Conservation (phyloP, 2,329 filamentous ascomycete species). For the Aspergillus awamori region DNA sequence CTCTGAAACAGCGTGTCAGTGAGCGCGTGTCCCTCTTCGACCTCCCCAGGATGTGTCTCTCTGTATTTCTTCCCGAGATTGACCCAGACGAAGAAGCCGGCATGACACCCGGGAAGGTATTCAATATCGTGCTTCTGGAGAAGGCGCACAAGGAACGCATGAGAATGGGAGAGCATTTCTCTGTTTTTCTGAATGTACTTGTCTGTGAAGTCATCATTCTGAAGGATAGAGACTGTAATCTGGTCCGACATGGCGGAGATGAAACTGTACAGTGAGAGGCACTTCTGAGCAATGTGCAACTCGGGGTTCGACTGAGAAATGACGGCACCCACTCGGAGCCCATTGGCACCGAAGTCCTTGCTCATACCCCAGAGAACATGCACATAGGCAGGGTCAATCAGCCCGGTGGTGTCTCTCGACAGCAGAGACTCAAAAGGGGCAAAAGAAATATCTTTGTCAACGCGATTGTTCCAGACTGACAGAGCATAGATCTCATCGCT, state of each 20-base stretch:
- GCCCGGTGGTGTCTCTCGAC: slow-evolving; percentile 45
- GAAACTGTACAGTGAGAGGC: slow-evolving; percentile 51
- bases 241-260: slow-evolving; percentile 49
- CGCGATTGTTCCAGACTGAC: slow-evolving; percentile 52
- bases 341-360: slow-evolving; percentile 61
- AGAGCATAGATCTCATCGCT: slow-evolving; percentile 63
- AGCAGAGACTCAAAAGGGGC: slow-evolving; percentile 51
- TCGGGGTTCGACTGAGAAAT: slow-evolving; percentile 51
- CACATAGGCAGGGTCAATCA: slow-evolving; percentile 53
- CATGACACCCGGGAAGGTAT: no score
- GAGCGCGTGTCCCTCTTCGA: no score
- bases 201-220: slow-evolving; percentile 49
- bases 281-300: slow-evolving; percentile 44
- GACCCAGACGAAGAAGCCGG: background rate
- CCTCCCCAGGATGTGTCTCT: no score
- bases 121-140: background rate
- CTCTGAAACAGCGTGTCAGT: no score
- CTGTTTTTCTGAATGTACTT: slow-evolving; percentile 43
- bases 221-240: slow-evolving; percentile 45
- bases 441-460: slow-evolving; percentile 21
- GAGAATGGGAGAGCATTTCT: slow-evolving; percentile 33
- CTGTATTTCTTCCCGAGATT: background rate
- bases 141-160: background rate
- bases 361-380: slow-evolving; percentile 55
- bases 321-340: slow-evolving; percentile 56